Conservation (phyloP, 2,329 filamentous ascomycete genomes). For the Elsinoe fawcettii region DNA sequence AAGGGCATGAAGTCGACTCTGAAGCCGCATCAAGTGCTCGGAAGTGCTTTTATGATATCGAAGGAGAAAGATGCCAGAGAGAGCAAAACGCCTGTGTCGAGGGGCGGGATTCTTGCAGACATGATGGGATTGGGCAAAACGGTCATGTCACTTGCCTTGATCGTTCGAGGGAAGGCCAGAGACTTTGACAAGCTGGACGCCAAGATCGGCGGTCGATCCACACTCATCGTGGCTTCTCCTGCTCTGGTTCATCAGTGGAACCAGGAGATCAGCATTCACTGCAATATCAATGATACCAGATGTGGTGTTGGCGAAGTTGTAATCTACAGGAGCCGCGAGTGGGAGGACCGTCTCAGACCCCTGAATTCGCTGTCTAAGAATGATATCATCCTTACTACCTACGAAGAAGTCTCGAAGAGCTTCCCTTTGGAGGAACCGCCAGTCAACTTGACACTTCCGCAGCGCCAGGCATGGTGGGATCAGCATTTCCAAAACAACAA, state of each 20-base stretch:
- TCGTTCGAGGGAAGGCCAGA: constrained; percentile 32
- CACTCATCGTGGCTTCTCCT: constrained; percentile 37
- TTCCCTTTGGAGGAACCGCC: constrained; percentile 38
- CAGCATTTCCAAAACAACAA: constrained; percentile 21
- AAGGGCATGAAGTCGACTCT: constrained; percentile 43
- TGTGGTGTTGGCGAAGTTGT: constrained; percentile 49
- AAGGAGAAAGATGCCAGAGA: constrained; percentile 36
- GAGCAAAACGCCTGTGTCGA: constrained; percentile 24
- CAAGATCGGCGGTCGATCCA: constrained; percentile 25
- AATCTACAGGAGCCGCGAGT: constrained; percentile 24
- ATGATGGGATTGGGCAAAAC: constrained; percentile 39
- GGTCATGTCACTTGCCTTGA: constrained; percentile 37
- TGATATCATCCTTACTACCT: constrained; percentile 36
- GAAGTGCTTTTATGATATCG: constrained; percentile 47
- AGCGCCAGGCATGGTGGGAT: constrained; percentile 12
- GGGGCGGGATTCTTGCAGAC: constrained; percentile 37
- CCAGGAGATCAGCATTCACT: constrained; percentile 25
- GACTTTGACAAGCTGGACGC: constrained; percentile 17
- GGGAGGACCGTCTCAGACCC: background rate
- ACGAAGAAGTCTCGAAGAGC: constrained; percentile 34
- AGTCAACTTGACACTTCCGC: constrained; percentile 28
- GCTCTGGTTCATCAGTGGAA: constrained; percentile 36
- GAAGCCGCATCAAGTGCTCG: constrained; percentile 45
- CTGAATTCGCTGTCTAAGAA: constrained; percentile 46
- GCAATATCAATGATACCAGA: background rate